Conservation (phyloP, 2,329 filamentous ascomycete species). For the Ophiocordyceps camponoti-floridani region DNA sequence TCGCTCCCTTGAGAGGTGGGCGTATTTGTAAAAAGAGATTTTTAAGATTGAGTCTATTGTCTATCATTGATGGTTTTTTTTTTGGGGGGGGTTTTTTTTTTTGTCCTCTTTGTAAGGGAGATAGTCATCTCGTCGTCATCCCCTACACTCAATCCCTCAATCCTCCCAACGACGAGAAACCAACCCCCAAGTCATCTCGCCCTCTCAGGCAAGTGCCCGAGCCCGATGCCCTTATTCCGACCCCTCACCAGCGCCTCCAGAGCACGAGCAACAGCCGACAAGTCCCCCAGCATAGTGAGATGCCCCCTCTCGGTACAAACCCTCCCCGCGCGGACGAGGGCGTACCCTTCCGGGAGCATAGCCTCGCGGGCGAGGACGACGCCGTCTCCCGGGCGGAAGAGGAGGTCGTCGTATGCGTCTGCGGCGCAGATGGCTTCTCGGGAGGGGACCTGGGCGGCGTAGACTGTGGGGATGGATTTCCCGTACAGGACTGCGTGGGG, state of each 20-base stretch:
- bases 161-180: too few species aligned
- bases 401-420: conserved; percentile 71
- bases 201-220: conserved; percentile 18
- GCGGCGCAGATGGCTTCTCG: conserved; percentile 56
- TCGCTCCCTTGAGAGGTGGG: too few species aligned
- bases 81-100: too few species aligned
- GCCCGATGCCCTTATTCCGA: conserved; percentile 53
- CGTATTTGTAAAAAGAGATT: too few species aligned
- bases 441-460: conserved; percentile 56
- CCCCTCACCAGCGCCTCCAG: conserved; percentile 50
- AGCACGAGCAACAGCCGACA: conserved; percentile 63
- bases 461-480: conserved; percentile 73
- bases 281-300: conserved; percentile 69
- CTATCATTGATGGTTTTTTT: too few species aligned
- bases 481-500: conserved; percentile 72
- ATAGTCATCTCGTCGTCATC: too few species aligned
- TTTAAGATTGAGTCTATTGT: too few species aligned
- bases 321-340: conserved; percentile 52
- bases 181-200: too few species aligned
- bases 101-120: too few species aligned
- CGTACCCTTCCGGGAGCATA: conserved; percentile 70
- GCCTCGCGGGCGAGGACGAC: conserved; percentile 74
- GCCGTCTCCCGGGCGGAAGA: conserved; percentile 76
- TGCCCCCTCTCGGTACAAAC: conserved; percentile 73
- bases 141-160: too few species aligned